A percentile compares a stretch with the other conserved stretches of the same genome.
Evolutionary conservation across 495 filamentous ascomycete genomes (phyloP).

Genomic region (Letharia columbiana): DNA sequence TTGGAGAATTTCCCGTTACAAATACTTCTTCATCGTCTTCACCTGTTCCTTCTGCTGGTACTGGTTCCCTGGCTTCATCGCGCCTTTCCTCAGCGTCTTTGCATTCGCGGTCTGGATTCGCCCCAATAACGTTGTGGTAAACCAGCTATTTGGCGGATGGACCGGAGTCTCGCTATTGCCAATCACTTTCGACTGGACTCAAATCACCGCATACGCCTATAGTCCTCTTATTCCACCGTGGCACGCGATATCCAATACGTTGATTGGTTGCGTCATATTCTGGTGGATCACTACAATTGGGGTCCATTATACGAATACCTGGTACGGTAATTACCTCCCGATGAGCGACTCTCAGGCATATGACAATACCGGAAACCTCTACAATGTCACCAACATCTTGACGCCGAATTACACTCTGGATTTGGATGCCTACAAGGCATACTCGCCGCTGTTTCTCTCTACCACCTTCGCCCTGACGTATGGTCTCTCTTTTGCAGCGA

Average conservation of each 20-base stretch:
- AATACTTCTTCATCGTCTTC: conserved; percentile 55
- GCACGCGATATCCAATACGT: conserved; percentile 52
- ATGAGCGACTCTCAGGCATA: conserved; percentile 49
- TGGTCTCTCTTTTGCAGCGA: conserved; percentile 52
- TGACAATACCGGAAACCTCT: conserved; percentile 46
- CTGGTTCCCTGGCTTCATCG: conserved; percentile 47
- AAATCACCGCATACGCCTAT: conserved; percentile 54
- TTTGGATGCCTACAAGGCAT: conserved; percentile 41
- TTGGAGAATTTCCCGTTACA: conserved; percentile 57
- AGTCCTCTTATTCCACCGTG: conserved; percentile 63
- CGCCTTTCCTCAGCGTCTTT: conserved; percentile 41
- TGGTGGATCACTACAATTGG: conserved; percentile 45
- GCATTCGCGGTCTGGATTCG: conserved; percentile 44
- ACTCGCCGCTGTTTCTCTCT: conserved; percentile 55
- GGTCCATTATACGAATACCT: conserved; percentile 44
- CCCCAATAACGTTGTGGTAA: conserved; percentile 41
- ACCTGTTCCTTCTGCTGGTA: conserved; percentile 52
- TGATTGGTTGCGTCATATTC: conserved; percentile 47
- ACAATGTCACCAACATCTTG: conserved; percentile 47
- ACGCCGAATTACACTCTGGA: conserved; percentile 49
- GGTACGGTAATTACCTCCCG: conserved; percentile 46
- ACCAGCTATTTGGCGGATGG: conserved; percentile 53
- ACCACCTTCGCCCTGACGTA: conserved; percentile 52
- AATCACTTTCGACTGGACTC: conserved; percentile 63
- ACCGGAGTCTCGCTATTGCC: conserved; percentile 53